phyloP scores from a whole-genome alignment of 163 green algal genomes.

The Scenedesmus sp. region DNA sequence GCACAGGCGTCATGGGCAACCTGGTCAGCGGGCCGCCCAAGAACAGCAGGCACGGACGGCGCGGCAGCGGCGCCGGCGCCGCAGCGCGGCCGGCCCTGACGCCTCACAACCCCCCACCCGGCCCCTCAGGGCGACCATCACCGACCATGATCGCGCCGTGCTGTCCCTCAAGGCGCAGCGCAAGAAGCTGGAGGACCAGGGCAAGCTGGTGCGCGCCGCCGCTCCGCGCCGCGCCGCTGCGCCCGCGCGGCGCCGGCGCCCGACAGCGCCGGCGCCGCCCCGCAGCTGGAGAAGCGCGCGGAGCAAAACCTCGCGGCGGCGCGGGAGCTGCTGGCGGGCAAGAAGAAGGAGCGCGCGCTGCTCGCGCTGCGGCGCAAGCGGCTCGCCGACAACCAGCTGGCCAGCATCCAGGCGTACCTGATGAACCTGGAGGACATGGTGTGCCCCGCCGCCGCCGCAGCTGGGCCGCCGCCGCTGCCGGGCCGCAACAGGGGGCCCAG shows the following conservation, averaged over 20 bases:
- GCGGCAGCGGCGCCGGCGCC: neutral
- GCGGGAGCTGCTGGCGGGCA: constrained; percentile 56
- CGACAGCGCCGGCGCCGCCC: too few relatives aligned
- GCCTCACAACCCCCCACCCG: neutral
- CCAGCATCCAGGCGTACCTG: constrained; percentile 72
- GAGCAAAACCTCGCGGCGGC: constrained; percentile 73
- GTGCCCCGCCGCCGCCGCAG: too few relatives aligned
- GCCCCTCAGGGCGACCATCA: constrained; percentile 64
- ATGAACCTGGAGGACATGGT: constrained; percentile 90
- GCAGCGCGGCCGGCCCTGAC: too few relatives aligned
- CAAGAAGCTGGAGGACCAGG: constrained; percentile 84
- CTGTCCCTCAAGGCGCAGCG: constrained; percentile 88
- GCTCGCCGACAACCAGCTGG: constrained; percentile 76
- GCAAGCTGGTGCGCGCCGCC: constrained; percentile 88
- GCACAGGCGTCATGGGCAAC: constrained; percentile 17
- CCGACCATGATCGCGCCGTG: constrained; percentile 85
- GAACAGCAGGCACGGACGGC: neutral
- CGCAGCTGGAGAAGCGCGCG: constrained; percentile 73
- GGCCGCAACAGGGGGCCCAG: too few relatives aligned
- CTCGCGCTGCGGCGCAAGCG: constrained; percentile 88
- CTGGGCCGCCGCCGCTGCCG: too few relatives aligned
- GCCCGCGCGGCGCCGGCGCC: too few relatives aligned
- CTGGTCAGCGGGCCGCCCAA: neutral
- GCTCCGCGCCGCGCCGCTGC: too few relatives aligned
- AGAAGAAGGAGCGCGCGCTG: constrained; percentile 72